Evolutionary conservation across 306 rosid genomes (phyloP).

Genomic region (Cucumis hystrix): DNA sequence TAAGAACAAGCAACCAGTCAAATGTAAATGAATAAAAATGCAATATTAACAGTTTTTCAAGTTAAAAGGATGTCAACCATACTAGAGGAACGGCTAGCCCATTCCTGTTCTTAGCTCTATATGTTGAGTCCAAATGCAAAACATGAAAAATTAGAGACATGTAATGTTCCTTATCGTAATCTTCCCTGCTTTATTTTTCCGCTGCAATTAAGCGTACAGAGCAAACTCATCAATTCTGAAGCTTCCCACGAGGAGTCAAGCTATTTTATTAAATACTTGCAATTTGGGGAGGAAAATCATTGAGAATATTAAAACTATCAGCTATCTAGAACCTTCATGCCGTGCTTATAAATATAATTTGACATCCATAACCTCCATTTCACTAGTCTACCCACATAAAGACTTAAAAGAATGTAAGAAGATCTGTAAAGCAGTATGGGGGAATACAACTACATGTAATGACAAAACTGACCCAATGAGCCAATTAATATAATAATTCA

Average conservation of each 20-base stretch:
- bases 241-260: not conserved
- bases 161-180: not conserved
- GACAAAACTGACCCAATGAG: not conserved
- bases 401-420: not conserved
- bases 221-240: not conserved
- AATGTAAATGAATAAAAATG: not conserved
- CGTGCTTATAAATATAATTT: not conserved
- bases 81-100: not conserved
- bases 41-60: not conserved
- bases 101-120: too few species aligned
- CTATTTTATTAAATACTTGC: not conserved
- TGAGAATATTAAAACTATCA: not conserved
- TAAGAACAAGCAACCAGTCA: not conserved
- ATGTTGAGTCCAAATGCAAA: not conserved
- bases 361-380: not conserved
- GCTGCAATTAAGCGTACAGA: not conserved
- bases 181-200: not conserved
- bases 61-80: not conserved
- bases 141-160: not conserved
- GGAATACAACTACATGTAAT: not conserved
- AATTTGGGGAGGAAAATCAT: not conserved
- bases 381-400: not conserved
- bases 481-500: not conserved
- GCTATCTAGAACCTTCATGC: not conserved
- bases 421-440: not conserved